Base-by-base conservation (phyloP, 164 flowering plant genomes). In the Umbellularia californica region DNA sequence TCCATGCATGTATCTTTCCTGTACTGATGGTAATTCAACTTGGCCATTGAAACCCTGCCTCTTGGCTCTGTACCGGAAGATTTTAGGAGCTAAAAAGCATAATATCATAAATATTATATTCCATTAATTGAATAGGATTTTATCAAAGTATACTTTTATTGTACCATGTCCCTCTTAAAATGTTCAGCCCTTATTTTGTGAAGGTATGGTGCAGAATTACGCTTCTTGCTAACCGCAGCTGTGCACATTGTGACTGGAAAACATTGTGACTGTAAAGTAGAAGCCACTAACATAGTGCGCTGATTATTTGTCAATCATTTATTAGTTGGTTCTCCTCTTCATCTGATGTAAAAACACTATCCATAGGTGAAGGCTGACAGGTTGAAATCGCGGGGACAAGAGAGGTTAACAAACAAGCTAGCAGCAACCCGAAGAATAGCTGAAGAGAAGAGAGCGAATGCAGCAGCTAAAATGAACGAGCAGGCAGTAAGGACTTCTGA, bases 391-490 rank as follows among this genome's bases (percentile, higher is more conserved):
- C 81, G 95, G 71, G 97, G 93, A 24, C 92, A 90, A 70, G 99
- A 95, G 81, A 90, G 77, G 84, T 73, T 84, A 73, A 78, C 85
- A 22, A 93, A 88, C 83, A 95, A 92, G 77, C 83, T 92, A 1
- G 95, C 98, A 1, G 80, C 92, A 20, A 85, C 95, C 0, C 81
- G 86, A 72, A 87, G 99, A 82, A 91, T 88, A 78, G 98, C 97
- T 9, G 97, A 92, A 82, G 98, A 92, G 77, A 93, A 84, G 78
- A 87, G 92, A 0, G 89, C 91, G 51, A 93, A 87, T 82, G 99
- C 99, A 24, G 97, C 90, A 77, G 91, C 92, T 14, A 84, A 87
- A 74, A 81, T 93, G 77, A 90, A 87, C 58, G 96, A 93, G 80
- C 85, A 92, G 74, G 89, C 94, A 28, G 83, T 84, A 58, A 90